These are phyloP conservation scores for Fusarium sacchari DNA, from an alignment of 2,329 filamentous ascomycete genomes.

Conservation along the genomic window DNA sequence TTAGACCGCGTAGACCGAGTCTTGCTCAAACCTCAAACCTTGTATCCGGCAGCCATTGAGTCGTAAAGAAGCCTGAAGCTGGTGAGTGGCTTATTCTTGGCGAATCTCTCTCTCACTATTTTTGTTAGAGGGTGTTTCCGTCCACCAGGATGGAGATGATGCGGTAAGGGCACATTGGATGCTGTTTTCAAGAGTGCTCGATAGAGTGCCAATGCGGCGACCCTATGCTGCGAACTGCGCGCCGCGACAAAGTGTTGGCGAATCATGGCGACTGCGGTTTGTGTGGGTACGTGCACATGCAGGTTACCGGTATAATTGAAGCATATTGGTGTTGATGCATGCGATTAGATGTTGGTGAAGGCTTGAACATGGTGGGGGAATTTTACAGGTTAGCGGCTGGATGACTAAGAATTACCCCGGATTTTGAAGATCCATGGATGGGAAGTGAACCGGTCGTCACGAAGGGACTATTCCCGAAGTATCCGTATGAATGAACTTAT, in stretches of 20 bases:
- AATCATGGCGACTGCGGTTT: slow-evolving; percentile 35
- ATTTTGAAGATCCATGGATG: slow-evolving; percentile 10
- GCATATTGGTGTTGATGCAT: slow-evolving; percentile 13
- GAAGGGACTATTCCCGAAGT: background rate
- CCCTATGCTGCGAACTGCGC: slow-evolving; percentile 62
- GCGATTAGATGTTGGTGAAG: background rate
- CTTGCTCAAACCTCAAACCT: slow-evolving; percentile 51
- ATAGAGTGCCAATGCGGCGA: slow-evolving; percentile 75
- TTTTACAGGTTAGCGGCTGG: slow-evolving; percentile 15
- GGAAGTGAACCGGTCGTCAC: background rate
- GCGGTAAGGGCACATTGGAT: slow-evolving; percentile 61
- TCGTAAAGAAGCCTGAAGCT: slow-evolving; percentile 69
- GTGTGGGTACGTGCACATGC: background rate
- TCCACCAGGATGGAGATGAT: slow-evolving; percentile 50
- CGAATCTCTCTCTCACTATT: slow-evolving; percentile 71
- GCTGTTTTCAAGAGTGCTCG: slow-evolving; percentile 73
- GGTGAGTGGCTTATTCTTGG: slow-evolving; percentile 65
- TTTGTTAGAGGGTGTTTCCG: slow-evolving; percentile 59
- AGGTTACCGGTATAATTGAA: background rate
- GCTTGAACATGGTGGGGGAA: background rate
- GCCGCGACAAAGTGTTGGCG: slow-evolving; percentile 57
- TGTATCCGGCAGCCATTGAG: slow-evolving; percentile 75
- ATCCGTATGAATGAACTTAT: background rate
- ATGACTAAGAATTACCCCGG: slow-evolving; percentile 34
- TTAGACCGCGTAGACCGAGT: slow-evolving; percentile 1